Evolutionary conservation across 768 basidiomycete genomes (phyloP).

Genomic region (Suillus discolor): DNA sequence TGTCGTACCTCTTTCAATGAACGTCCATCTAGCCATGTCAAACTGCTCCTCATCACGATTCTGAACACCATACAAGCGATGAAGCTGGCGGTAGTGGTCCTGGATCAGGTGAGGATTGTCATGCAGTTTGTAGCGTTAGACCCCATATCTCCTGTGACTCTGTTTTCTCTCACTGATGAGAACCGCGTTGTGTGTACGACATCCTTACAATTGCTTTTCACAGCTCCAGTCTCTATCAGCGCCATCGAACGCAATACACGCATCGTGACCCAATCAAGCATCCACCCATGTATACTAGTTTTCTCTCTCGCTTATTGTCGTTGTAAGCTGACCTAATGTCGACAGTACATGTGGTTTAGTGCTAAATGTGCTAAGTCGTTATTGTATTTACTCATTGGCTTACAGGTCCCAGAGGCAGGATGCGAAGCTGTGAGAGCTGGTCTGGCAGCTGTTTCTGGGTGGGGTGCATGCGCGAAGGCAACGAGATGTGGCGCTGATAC

Average conservation of each 20-base stretch:
- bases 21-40: constrained; percentile 27
- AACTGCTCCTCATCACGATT: constrained; percentile 26
- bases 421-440: too few relatives aligned
- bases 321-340: neutral
- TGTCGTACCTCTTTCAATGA: constrained; percentile 3
- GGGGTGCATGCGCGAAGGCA: too few relatives aligned
- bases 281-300: neutral
- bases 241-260: constrained; percentile 11
- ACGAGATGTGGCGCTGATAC: too few relatives aligned
- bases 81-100: constrained; percentile 18
- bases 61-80: constrained; percentile 21
- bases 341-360: too few relatives aligned
- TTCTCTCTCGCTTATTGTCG: neutral
- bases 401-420: too few relatives aligned
- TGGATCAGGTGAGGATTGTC: constrained; percentile 26
- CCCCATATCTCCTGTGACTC: neutral
- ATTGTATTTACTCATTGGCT: too few relatives aligned
- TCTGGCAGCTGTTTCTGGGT: too few relatives aligned
- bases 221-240: constrained; percentile 11
- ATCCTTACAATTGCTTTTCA: constrained; percentile 12
- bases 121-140: constrained; percentile 1
- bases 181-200: neutral
- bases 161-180: constrained; percentile 21
- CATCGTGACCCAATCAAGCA: constrained; percentile 4
- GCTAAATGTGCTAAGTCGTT: too few relatives aligned